Base-by-base conservation (phyloP, 805 yeast species). In the Starmera dryadoides region DNA sequence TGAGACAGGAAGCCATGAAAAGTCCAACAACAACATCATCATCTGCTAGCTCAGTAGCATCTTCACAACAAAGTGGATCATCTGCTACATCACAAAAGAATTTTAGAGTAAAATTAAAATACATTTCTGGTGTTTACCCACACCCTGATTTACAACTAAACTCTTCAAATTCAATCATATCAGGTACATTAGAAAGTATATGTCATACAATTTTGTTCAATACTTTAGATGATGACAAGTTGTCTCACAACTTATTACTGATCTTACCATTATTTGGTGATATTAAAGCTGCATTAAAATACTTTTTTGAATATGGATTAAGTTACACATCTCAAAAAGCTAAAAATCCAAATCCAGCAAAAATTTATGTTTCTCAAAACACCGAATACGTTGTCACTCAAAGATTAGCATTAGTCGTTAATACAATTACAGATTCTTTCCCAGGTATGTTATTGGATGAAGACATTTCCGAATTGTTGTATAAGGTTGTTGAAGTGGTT, bases 191-290 rank as follows among this genome's bases (percentile, higher is more conserved):
- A 10, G 96, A 88, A 56, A 74, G 88, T 34, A 67, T 88, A 29
- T 76, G 89, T 40, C 97, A 89, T 60, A 73, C 84, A 3, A 64
- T 86, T 20, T 56, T 87, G 14, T 80, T 79, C 56, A 70, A 70
- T 42, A 69, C 74, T 4, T 52, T 64, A 16, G 63, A 57, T 17
- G 65, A 61, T 41, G 63, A 60, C 20, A 60, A 60, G 33, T 59
- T 66, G 17, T 62, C 68, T 15, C 59, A 53, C 21, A 71, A 70
- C 39, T 56, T 73, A n/a, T 55, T 77, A 15, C 52, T 71, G 31
- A 62, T 76, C n/a, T 48, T 81, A 20, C 86, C 86, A 0, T 49
- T 80, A 36, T 57, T 77, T 40, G 76, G 71, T 25, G 73, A 73
- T 44, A 61, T 77, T 30, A 60, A 60, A 25, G 50, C 57, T 3